Conservation (phyloP, 805 yeast genomes). For the Clavispora santaluciae region DNA sequence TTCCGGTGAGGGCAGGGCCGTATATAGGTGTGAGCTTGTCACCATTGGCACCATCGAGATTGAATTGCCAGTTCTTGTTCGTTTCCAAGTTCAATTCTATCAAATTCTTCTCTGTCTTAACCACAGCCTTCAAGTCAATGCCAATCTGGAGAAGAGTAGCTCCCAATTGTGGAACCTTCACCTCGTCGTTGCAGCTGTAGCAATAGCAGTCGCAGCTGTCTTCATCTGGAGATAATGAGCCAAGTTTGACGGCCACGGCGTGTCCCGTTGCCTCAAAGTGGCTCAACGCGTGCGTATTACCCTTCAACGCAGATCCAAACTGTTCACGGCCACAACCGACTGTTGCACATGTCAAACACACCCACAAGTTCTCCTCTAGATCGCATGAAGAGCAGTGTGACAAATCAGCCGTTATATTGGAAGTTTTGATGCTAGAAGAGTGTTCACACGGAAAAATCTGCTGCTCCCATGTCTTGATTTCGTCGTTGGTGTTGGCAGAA, state of each 20-base stretch:
- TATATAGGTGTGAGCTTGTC: slow-evolving; percentile 56
- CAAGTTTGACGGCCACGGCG: slow-evolving; percentile 83
- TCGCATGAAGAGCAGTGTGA: slow-evolving; percentile 55
- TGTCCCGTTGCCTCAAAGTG: slow-evolving; percentile 64
- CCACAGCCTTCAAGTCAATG: slow-evolving; percentile 50
- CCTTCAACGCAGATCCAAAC: slow-evolving; percentile 83
- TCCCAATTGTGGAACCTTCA: slow-evolving; percentile 59
- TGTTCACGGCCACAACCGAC: slow-evolving; percentile 94
- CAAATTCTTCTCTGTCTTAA: slow-evolving; percentile 81
- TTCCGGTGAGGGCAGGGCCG: slow-evolving; percentile 78
- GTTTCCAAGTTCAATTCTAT: slow-evolving; percentile 91
- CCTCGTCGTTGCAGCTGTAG: slow-evolving; percentile 85
- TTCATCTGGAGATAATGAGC: slow-evolving; percentile 68
- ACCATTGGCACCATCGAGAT: slow-evolving; percentile 70
- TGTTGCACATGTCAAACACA: slow-evolving; percentile 87
- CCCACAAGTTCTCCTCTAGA: slow-evolving; percentile 78
- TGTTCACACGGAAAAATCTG: slow-evolving; percentile 81
- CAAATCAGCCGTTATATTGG: slow-evolving; percentile 21
- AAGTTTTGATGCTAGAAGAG: slow-evolving; percentile 37
- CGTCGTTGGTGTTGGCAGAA: slow-evolving; percentile 58
- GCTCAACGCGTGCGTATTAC: slow-evolving; percentile 81
- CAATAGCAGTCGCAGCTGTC: slow-evolving; percentile 76
- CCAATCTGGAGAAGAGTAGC: slow-evolving; percentile 54
- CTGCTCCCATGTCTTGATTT: slow-evolving; percentile 87
- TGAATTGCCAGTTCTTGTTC: slow-evolving; percentile 89